These are phyloP conservation scores for Penicillium sp. DNA, from an alignment of 2,329 filamentous ascomycete genomes.

Conservation along the genomic window DNA sequence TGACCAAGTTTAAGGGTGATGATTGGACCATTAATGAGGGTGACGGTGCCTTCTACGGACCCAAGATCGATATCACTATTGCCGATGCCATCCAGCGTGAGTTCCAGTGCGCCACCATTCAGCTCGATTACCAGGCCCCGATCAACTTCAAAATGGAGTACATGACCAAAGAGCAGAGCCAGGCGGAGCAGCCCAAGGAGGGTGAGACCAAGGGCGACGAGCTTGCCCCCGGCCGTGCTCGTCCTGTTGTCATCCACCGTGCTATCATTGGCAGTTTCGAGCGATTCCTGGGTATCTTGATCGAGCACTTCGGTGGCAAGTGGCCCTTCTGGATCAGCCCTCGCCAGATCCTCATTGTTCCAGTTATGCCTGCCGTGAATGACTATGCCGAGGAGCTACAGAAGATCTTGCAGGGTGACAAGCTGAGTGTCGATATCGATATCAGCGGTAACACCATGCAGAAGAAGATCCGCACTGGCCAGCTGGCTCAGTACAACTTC, in stretches of 20 bases:
- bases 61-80: conserved; percentile 96
- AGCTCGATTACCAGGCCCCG: conserved; percentile 80
- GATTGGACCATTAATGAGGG: conserved; percentile 87
- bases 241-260: conserved; percentile 46
- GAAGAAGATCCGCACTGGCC: conserved; percentile 46
- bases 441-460: conserved; percentile 43
- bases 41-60: conserved; percentile 95
- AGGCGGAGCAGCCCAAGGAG: conserved; percentile 18
- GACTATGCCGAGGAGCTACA: conserved; percentile 44
- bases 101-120: conserved; percentile 86
- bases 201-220: conserved; percentile 34
- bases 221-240: conserved; percentile 37
- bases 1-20: conserved; percentile 66
- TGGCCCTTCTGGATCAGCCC: conserved; percentile 48
- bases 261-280: conserved; percentile 46
- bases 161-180: conserved; percentile 52
- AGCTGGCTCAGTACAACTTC: conserved; percentile 45
- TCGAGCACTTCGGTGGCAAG: conserved; percentile 45
- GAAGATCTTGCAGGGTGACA: conserved; percentile 37
- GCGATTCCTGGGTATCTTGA: conserved; percentile 45
- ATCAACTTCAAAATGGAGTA: conserved; percentile 82
- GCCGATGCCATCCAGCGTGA: conserved; percentile 76
- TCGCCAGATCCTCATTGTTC: conserved; percentile 44
- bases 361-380: conserved; percentile 43
- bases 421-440: conserved; percentile 43